phyloP scores from a whole-genome alignment of 805 yeast species.

The Myxozyma vanderwaltii region DNA sequence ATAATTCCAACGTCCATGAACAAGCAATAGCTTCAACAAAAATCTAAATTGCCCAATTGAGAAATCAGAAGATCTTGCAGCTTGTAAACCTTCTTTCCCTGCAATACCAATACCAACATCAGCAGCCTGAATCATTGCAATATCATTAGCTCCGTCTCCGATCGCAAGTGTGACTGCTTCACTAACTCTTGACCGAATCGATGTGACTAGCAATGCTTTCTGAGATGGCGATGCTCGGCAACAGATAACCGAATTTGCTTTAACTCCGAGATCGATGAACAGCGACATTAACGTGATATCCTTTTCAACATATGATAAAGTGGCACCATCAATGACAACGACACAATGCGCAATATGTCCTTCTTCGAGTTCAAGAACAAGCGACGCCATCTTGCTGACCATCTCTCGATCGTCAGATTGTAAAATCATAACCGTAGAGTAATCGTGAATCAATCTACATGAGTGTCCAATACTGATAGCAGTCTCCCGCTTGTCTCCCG shows the following conservation, averaged over 20 bases:
- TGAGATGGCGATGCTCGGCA: conserved; percentile 98
- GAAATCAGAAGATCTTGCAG: conserved; percentile 92
- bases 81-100: conserved; percentile 96
- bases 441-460: conserved; percentile 89
- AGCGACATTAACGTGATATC: conserved; percentile 72
- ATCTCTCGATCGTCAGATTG: conserved; percentile 57
- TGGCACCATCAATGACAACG: conserved; percentile 91
- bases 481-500: conserved; percentile 97
- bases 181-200: conserved; percentile 71
- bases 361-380: conserved; percentile 68
- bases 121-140: conserved; percentile 98
- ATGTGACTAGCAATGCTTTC: conserved; percentile 83
- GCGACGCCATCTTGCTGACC: conserved; percentile 68
- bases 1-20: conserved; percentile 95
- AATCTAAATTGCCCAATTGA: conserved; percentile 93
- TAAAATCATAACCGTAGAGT: conserved; percentile 81
- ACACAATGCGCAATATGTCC: conserved; percentile 92
- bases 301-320: conserved; percentile 69
- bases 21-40: conserved; percentile 76
- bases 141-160: conserved; percentile 99
- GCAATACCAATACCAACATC: conserved; percentile 98
- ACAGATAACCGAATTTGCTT: conserved; percentile 87
- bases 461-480: conserved; percentile 97
- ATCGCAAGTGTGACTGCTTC: conserved; percentile 85
- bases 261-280: conserved; percentile 81